Percentiles rank a stretch among this genome's conserved stretches.
Evolutionary conservation across 768 basidiomycete genomes (phyloP).

Genomic region (Hortiboletus campestris): DNA sequence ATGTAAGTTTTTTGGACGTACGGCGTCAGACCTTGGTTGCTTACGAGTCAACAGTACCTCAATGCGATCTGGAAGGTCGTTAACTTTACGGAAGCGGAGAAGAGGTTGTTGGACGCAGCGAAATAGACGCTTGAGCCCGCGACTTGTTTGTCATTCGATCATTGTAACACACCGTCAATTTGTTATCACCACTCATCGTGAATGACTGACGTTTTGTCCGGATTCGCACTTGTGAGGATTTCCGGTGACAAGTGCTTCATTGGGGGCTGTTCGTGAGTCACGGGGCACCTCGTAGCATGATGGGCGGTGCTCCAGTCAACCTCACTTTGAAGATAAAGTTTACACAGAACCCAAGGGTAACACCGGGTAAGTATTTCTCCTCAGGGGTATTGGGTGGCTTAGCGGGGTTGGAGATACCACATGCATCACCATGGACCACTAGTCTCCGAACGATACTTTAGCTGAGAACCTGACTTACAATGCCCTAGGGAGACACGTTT

Average conservation of each 20-base stretch:
- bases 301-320: neutral
- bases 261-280: neutral
- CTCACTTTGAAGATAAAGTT: neutral
- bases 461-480: neutral
- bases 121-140: conserved; percentile 19
- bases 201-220: neutral
- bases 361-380: neutral
- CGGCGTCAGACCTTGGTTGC: neutral
- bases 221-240: neutral
- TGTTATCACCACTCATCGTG: neutral
- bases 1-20: conserved; percentile 53
- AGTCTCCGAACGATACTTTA: neutral
- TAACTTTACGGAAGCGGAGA: conserved; percentile 93
- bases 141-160: neutral
- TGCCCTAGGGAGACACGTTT: neutral
- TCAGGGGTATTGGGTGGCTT: neutral
- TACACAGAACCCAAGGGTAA: too few relatives aligned
- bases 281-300: neutral
- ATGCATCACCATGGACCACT: neutral
- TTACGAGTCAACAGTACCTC: conserved; percentile 64
- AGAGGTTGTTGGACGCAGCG: conserved; percentile 41
- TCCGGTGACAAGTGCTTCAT: neutral
- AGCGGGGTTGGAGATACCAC: neutral
- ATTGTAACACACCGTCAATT: conserved; percentile 11
- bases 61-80: conserved; percentile 94